Base-by-base conservation (phyloP, 306 rosid species). In the Prunus padus region DNA sequence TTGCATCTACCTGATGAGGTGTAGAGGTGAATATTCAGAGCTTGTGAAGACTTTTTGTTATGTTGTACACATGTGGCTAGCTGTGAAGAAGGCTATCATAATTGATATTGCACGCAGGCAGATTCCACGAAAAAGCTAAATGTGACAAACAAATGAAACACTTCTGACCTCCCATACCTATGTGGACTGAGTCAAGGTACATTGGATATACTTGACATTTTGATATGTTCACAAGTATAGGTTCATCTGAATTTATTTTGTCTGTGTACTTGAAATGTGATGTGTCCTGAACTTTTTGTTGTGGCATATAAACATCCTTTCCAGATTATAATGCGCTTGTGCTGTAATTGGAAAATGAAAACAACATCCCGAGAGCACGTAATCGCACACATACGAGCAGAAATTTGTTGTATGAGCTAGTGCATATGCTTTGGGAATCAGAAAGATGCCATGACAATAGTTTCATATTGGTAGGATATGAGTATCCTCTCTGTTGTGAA, bases 1-100 rank as follows among this genome's bases (percentile, higher is more conserved):
- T 28, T 63, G 74, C 70, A 26, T 72, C 74, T 50, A 30, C 25
- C 67, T 19, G 63, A 37, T 64, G 31, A 63, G 15, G 26, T 47
- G 33, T 51, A 72, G 65, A 28, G 33, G 54, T 16, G 67, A 59
- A 3, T 56, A 8, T 25, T 23, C 14, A 76, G 44, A 8, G 79
- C 62, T 47, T 67, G 63, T 69, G 59, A 50, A 73, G 47, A 40
- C 26, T 26, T 46, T 64, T 30, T 2, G 66, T 14, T 59, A 30
- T 10, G 42, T 28, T 28, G 19, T 26, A 4, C 18, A 2, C 10
- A 15, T 8, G 11, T 23, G 31, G 31, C 16, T 57, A 57, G 25
- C 65, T 60, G 62, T 23, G 4, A 60, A 14, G 65, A 60, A 26
- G 65, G 65, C 42, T 18, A 51, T 51, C 57, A 51, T 55, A 55